Base-by-base conservation (phyloP, 1,284 basidiomycete genomes). In the Ceratobasidium sp. region DNA sequence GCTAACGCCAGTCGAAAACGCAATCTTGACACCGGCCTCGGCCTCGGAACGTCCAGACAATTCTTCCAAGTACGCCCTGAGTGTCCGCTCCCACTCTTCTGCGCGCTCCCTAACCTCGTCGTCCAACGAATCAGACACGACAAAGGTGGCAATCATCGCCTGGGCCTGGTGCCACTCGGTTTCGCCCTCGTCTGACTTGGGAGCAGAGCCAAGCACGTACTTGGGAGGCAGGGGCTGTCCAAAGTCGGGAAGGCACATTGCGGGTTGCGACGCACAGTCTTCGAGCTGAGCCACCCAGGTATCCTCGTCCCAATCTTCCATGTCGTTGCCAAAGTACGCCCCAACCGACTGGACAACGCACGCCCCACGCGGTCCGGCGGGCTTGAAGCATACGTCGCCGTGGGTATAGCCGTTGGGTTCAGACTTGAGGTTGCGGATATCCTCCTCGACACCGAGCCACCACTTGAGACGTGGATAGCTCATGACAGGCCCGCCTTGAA, bases 341-440 rank as follows among this genome's bases (percentile, higher is more conserved):
- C 89, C 86, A 42, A 96, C 84, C 2, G 93, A 96, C 77, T 99
- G 96, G 2, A 97, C 87, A 13, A 98, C 94, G 76, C 96, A 99
- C 5, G 90, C 86, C 12, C 92, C 91, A 47, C 82, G 81, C 2
- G 85, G 86, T 0, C 93, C 92, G 10, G 89, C 87, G 8, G 96
- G 96, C 62, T 95, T 93, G 79, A 98, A 96, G 78, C 96, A 99
- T 17, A 98, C 89, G 74, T 98, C 93, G 5, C 84, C 77, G 2
- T 98, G 83, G 0, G 81, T 83, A 74, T 90, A 87, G 1, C 89
- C 90, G 73, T 86, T 86, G 0, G 87, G 85, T 1, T 77, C 75
- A 0, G 95, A 92, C 49, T 79, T 79, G 20, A 99, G 83, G 34
- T 79, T 77, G 20, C 89, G 86, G 69, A 99, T 96, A 29, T 90